Evolutionary conservation across 495 filamentous ascomycete species (phyloP), one percentile per base, ranked within the genome.

Genomic region (Penicillium dipodomyicola): DNA sequence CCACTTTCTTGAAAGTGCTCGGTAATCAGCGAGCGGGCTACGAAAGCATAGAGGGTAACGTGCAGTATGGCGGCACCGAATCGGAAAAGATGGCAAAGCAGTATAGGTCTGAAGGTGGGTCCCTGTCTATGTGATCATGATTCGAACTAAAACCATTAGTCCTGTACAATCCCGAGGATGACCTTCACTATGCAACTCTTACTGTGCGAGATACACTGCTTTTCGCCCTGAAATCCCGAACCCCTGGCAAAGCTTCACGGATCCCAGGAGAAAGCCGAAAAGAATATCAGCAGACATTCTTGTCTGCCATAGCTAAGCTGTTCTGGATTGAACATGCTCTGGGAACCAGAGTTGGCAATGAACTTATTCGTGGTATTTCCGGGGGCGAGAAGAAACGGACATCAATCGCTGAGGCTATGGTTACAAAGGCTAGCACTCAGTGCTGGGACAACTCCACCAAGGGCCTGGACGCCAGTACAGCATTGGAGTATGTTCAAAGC

Each of bases 341-440:
- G 52, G 78, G 80, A 29, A 90, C 87, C 0, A 86, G 82, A 65
- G 80, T 91, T 33, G 88, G 88, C 5, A 81, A 88, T 55, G 82
- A 83, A 29, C 75, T 82, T 4, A 77, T 89, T 19, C 80, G 85
- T 30, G 87, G 87, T 47, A 77, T 91, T 9, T 86, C 82, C 14
- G 88, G 88, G 17, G 88, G 88, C 30, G 88, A 90, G 66, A 85
- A 85, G 68, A 90, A 90, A 64, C 77, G 88, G 58, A 86, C 89
- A 17, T 84, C 80, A 10, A 88, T 90, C 54, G 83, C 82, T 5
- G 87, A 90, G 63, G 82, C 83, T 3, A 79, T 90, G 76, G 79
- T 87, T 11, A 87, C 84, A 0, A 84, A 84, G 61, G 84, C 84
- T 7, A 80, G 76, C 33, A 79, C 78, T 0, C 82, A 86, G 59